phyloP scores from a whole-genome alignment of 345 rosid genomes.

The Sisymbrium irio region DNA sequence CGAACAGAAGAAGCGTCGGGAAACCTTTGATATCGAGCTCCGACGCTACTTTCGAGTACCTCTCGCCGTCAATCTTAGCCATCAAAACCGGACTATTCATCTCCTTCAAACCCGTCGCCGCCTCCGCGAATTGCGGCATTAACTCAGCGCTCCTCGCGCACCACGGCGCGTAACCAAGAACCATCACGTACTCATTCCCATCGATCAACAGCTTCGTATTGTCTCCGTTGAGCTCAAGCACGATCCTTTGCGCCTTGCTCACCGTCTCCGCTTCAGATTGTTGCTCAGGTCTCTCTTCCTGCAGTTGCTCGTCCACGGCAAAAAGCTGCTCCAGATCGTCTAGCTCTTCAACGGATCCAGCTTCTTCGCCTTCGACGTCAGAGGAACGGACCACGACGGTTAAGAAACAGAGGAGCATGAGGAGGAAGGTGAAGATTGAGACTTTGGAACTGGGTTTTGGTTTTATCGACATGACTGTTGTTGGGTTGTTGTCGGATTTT shows the following conservation, averaged over 20 bases:
- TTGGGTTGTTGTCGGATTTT: constrained; percentile 7
- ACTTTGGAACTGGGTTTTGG: constrained; percentile 49
- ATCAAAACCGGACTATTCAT: constrained; percentile 53
- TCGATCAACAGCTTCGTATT: constrained; percentile 46
- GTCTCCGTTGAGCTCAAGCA: constrained; percentile 66
- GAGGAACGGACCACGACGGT: constrained; percentile 33
- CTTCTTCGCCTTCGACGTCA: constrained; percentile 28
- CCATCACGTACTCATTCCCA: constrained; percentile 58
- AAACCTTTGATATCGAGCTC: constrained; percentile 67
- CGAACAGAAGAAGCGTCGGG: constrained; percentile 77
- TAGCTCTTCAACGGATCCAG: constrained; percentile 27
- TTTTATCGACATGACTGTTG: not conserved
- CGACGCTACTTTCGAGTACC: constrained; percentile 76
- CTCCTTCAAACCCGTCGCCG: constrained; percentile 69
- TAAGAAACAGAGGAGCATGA: constrained; percentile 40
- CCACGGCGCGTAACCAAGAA: constrained; percentile 92
- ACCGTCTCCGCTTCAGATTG: constrained; percentile 68
- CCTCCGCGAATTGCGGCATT: constrained; percentile 93
- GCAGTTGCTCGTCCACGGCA: constrained; percentile 62
- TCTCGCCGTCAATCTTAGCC: constrained; percentile 89
- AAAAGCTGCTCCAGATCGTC: constrained; percentile 58
- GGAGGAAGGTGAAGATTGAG: constrained; percentile 38
- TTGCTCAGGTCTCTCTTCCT: constrained; percentile 36
- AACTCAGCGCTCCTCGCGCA: constrained; percentile 90
- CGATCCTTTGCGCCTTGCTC: constrained; percentile 79